phyloP scores from a whole-genome alignment of 495 filamentous ascomycete species.

The Neurospora sp. region DNA sequence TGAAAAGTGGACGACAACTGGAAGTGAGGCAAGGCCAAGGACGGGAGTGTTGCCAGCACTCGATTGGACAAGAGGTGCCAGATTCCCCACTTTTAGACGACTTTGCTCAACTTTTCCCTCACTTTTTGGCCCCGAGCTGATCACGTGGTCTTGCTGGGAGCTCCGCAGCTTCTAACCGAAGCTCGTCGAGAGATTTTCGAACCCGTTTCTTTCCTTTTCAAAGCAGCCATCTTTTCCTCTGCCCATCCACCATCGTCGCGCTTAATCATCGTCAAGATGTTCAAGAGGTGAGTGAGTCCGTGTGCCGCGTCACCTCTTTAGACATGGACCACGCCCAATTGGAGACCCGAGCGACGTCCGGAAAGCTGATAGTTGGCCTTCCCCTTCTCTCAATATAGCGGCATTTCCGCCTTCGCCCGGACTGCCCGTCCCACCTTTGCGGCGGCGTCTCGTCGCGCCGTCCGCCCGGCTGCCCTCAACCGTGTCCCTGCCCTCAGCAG shows the following conservation, averaged over 20 bases:
- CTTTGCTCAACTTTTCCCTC: not conserved
- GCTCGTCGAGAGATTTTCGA: conserved; percentile 31
- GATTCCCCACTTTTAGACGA: not conserved
- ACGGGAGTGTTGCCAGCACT: not conserved
- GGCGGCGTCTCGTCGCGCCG: conserved; percentile 54
- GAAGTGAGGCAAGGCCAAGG: not conserved
- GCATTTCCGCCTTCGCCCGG: conserved; percentile 72
- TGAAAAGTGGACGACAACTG: not conserved
- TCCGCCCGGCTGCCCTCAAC: conserved; percentile 54
- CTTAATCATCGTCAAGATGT: conserved; percentile 61
- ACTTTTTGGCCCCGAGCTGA: not conserved
- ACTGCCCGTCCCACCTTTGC: conserved; percentile 63
- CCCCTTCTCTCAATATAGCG: conserved; percentile 40
- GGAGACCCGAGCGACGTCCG: conserved; percentile 1
- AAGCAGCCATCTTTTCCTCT: conserved; percentile 31
- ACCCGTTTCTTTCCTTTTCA: conserved; percentile 26
- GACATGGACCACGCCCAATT: conserved; percentile 22
- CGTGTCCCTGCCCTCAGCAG: conserved; percentile 50
- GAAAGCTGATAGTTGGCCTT: conserved; percentile 26
- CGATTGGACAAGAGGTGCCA: not conserved
- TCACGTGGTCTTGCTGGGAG: conserved; percentile 22
- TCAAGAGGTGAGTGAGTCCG: conserved; percentile 63
- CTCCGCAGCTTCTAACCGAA: conserved; percentile 29
- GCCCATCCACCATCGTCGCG: conserved; percentile 31
- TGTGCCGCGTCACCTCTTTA: conserved; percentile 4